Percentiles rank a stretch among this genome's conserved stretches.
These are phyloP conservation scores for Monosporascus cannonballus DNA, from an alignment of 2,329 filamentous ascomycete species.

Conservation along the genomic window DNA sequence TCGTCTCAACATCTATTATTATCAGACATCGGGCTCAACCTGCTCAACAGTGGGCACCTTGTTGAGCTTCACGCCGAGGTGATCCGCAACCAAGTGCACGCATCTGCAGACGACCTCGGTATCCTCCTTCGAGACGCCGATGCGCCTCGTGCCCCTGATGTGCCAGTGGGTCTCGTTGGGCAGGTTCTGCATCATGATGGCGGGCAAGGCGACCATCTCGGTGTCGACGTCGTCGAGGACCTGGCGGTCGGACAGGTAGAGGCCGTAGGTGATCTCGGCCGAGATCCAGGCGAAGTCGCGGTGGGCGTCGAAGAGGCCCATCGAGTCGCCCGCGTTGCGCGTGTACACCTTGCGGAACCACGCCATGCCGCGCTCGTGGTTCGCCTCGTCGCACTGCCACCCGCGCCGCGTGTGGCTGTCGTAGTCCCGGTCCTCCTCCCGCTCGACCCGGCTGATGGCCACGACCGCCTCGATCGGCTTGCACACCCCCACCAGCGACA, in stretches of 20 bases:
- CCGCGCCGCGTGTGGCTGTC: slow-evolving; percentile 42
- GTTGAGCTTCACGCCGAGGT: slow-evolving; percentile 17
- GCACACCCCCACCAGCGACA: slow-evolving; percentile 53
- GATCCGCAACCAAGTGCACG: slow-evolving; percentile 14
- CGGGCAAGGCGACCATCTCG: slow-evolving; percentile 45
- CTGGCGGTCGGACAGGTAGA: slow-evolving; percentile 50
- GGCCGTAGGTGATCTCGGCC: slow-evolving; percentile 50
- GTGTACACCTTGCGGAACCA: slow-evolving; percentile 55
- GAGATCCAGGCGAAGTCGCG: slow-evolving; percentile 43
- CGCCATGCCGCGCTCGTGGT: slow-evolving; percentile 42
- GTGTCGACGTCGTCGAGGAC: slow-evolving; percentile 49
- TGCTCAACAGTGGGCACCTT: slow-evolving; percentile 21
- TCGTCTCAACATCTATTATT: too few relatives aligned
- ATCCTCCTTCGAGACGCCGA: slow-evolving; percentile 40
- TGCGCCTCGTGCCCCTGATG: slow-evolving; percentile 40
- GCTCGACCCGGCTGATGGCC: slow-evolving; percentile 45
- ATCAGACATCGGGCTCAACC: slow-evolving; percentile 21
- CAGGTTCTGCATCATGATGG: slow-evolving; percentile 54
- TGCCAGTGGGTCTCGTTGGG: slow-evolving; percentile 49
- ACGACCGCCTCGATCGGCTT: slow-evolving; percentile 57
- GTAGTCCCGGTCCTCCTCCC: slow-evolving; percentile 50
- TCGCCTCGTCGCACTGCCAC: slow-evolving; percentile 53
- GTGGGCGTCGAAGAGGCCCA: slow-evolving; percentile 31
- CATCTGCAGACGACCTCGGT: slow-evolving; percentile 27
- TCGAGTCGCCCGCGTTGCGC: slow-evolving; percentile 34